Percentiles rank a stretch among this genome's conserved stretches.
These are phyloP conservation scores for Limtongia smithiae DNA, from an alignment of 805 yeast genomes.

Conservation along the genomic window DNA sequence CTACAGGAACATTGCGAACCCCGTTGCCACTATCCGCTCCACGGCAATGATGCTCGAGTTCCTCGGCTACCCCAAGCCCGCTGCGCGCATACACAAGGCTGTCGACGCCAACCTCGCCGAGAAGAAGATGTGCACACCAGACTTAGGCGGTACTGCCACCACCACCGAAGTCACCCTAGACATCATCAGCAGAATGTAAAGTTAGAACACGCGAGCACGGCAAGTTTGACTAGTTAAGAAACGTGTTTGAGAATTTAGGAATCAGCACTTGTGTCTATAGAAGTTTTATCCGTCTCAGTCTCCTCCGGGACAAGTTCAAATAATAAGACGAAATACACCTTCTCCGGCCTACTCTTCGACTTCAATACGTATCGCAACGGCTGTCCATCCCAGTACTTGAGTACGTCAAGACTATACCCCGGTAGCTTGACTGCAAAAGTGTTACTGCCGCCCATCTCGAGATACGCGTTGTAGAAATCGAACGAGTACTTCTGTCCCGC, in stretches of 20 bases:
- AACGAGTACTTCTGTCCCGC: slow-evolving; percentile 43
- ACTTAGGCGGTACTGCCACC: slow-evolving; percentile 84
- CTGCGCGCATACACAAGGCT: slow-evolving; percentile 87
- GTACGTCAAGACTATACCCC: slow-evolving; percentile 41
- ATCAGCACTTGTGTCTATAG: background rate
- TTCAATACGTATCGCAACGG: slow-evolving; percentile 40
- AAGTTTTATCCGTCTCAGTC: background rate
- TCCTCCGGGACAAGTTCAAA: slow-evolving; percentile 25
- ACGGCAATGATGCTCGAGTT: slow-evolving; percentile 96
- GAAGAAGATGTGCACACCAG: slow-evolving; percentile 81
- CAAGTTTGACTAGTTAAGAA: too few species aligned
- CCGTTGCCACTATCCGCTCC: slow-evolving; percentile 96
- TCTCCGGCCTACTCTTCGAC: slow-evolving; percentile 28
- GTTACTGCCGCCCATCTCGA: slow-evolving; percentile 46
- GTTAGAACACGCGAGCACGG: too few species aligned
- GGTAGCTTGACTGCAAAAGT: slow-evolving; percentile 54
- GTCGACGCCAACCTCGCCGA: slow-evolving; percentile 89
- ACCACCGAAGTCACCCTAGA: slow-evolving; percentile 87
- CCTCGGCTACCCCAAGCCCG: slow-evolving; percentile 85
- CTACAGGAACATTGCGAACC: slow-evolving; percentile 58
- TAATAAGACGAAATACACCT: slow-evolving; percentile 32
- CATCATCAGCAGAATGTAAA: slow-evolving; percentile 54
- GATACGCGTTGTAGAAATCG: slow-evolving; percentile 53
- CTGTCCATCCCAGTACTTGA: slow-evolving; percentile 39
- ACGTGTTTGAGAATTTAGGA: too few species aligned